Evolutionary conservation across 1,284 basidiomycete species (phyloP).

Genomic region (Fomitopsis pinicola): DNA sequence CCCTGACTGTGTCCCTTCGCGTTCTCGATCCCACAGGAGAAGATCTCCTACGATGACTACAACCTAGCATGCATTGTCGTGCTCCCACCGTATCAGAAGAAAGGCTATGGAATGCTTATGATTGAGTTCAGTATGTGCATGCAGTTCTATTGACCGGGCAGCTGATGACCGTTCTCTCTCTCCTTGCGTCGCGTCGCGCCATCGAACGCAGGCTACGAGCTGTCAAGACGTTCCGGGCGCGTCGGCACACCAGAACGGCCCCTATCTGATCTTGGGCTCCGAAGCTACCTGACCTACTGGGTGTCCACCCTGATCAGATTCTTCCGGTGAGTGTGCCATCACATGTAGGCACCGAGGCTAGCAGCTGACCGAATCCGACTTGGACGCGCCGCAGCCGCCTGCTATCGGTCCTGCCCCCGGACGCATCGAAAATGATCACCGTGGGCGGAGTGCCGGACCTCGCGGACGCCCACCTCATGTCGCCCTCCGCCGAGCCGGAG

Average conservation of each 20-base stretch:
- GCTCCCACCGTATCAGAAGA: constrained; percentile 88
- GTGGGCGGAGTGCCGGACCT: constrained; percentile 38
- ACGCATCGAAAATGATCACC: constrained; percentile 38
- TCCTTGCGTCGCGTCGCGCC: too few species aligned
- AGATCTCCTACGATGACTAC: constrained; percentile 93
- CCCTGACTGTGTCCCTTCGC: not conserved
- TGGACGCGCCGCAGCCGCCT: constrained; percentile 40
- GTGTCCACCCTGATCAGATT: constrained; percentile 80
- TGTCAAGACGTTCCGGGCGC: constrained; percentile 75
- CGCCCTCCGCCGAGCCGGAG: constrained; percentile 33
- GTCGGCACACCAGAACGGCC: constrained; percentile 95
- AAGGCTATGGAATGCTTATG: constrained; percentile 91
- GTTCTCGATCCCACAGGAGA: constrained; percentile 60
- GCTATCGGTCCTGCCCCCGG: constrained; percentile 54
- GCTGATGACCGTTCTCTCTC: not conserved
- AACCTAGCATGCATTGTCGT: constrained; percentile 97
- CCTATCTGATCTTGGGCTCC: constrained; percentile 87
- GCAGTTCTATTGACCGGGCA: not conserved
- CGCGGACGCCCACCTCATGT: constrained; percentile 27
- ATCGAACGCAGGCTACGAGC: constrained; percentile 71
- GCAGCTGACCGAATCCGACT: constrained; percentile 1
- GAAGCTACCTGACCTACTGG: constrained; percentile 94
- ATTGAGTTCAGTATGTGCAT: constrained; percentile 91
- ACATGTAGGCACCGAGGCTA: not conserved
- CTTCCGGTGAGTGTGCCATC: constrained; percentile 48